Percentiles rank a stretch among this genome's conserved stretches.
Conservation (phyloP, 176 grass and related monocot genomes). For the Guadua angustifolia region DNA sequence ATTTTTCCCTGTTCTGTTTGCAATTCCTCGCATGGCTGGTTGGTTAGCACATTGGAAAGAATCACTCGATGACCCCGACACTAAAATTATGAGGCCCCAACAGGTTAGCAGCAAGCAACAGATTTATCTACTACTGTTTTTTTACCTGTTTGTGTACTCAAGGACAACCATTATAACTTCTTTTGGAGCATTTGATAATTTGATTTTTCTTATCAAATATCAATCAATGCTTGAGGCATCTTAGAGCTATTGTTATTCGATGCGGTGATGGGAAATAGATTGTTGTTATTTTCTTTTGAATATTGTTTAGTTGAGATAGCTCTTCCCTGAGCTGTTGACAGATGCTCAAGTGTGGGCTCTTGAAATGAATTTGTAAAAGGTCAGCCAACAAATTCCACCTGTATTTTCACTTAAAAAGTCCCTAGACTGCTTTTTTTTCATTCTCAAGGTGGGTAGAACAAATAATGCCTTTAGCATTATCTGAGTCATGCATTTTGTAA, state of each 20-base stretch:
- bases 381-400: not conserved
- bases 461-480: not conserved
- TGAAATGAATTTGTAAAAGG: not conserved
- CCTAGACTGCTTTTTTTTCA: not conserved
- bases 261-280: not conserved
- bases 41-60: slow-evolving; percentile 96
- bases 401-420: not conserved
- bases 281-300: not conserved
- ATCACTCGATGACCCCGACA: slow-evolving; percentile 94
- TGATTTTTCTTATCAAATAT: not conserved
- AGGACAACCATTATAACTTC: not conserved
- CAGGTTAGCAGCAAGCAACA: slow-evolving; percentile 58
- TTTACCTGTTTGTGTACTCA: not conserved
- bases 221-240: not conserved
- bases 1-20: slow-evolving; percentile 94
- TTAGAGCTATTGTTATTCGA: not conserved
- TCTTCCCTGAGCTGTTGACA: not conserved
- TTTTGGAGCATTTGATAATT: not conserved
- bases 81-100: slow-evolving; percentile 97
- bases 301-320: not conserved
- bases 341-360: not conserved
- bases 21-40: slow-evolving; percentile 95
- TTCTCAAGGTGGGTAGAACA: not conserved
- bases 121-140: not conserved
- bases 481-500: not conserved